Conservation (phyloP, 345 rosid genomes). For the Geranium rotundifolium region DNA sequence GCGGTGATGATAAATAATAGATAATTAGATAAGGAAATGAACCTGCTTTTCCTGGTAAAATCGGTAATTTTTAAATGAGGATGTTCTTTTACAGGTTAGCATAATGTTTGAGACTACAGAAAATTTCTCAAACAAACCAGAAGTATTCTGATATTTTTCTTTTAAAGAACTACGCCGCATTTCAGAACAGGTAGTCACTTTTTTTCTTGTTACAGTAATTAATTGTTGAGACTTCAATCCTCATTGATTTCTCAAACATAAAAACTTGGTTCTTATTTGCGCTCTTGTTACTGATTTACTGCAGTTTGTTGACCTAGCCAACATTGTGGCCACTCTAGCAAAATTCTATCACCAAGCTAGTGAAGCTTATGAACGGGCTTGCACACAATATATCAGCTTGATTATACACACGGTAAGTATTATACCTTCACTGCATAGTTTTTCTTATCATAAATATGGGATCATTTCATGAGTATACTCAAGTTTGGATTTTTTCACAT, state of each 20-base stretch:
- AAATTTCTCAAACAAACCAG: conserved; percentile 84
- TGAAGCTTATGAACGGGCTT: conserved; percentile 97
- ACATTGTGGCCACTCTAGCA: conserved; percentile 89
- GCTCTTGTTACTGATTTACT: conserved; percentile 2
- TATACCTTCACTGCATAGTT: conserved; percentile 6
- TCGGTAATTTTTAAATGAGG: conserved; percentile 1
- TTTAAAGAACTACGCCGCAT: conserved; percentile 94
- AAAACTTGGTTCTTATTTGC: neutral
- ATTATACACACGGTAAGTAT: conserved; percentile 79
- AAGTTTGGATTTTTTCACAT: too few species aligned
- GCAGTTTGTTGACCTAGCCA: conserved; percentile 94
- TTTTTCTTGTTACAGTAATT: neutral
- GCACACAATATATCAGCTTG: conserved; percentile 90
- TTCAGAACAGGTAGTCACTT: conserved; percentile 72
- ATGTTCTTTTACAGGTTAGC: conserved; percentile 59
- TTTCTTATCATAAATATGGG: too few species aligned
- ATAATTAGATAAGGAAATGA: too few species aligned
- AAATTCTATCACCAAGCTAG: conserved; percentile 99
- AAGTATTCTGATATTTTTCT: conserved; percentile 87
- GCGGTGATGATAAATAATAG: too few species aligned
- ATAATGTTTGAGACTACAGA: conserved; percentile 95
- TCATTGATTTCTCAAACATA: neutral
- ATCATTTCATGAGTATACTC: too few species aligned
- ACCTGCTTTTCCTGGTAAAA: neutral
- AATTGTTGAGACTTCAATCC: neutral